Evolutionary conservation across 2,329 filamentous ascomycete genomes (phyloP).

Genomic region (Cadophora luteo-olivacea): DNA sequence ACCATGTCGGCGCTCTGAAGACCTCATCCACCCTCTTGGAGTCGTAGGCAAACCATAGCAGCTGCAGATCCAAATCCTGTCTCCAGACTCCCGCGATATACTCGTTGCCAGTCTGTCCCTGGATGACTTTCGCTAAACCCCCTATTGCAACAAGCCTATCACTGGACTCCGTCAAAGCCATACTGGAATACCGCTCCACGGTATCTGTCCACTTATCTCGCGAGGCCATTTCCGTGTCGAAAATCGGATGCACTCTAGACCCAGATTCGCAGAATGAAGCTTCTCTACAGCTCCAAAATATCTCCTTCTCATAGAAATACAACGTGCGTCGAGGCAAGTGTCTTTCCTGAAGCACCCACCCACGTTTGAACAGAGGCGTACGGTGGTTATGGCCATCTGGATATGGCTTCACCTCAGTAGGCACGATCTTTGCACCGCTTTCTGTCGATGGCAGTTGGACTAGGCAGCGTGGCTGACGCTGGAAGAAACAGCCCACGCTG

Average conservation of each 20-base stretch:
- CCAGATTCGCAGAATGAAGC: neutral
- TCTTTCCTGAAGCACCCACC: neutral
- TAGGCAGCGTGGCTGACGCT: neutral
- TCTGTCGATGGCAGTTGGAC: neutral
- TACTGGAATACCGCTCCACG: neutral
- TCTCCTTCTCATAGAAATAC: neutral
- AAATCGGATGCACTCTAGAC: neutral
- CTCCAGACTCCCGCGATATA: neutral
- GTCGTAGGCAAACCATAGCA: neutral
- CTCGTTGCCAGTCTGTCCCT: neutral
- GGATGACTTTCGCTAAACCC: slow-evolving; percentile 2
- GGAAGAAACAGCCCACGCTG: neutral
- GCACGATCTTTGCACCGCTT: neutral
- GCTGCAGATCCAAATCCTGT: neutral
- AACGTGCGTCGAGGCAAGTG: neutral
- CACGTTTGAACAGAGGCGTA: neutral
- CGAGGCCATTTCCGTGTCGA: neutral
- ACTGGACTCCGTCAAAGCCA: neutral
- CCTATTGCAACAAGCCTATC: slow-evolving; percentile 11
- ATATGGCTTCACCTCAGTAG: neutral
- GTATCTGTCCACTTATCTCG: neutral
- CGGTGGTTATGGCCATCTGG: too few relatives aligned
- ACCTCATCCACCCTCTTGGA: neutral
- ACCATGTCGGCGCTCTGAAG: neutral
- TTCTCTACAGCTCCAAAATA: neutral